A percentile compares a stretch with the other conserved stretches of the same genome.
phyloP scores from a whole-genome alignment of 176 grass and related monocot genomes.

The Cenchrus fungigraminus region DNA sequence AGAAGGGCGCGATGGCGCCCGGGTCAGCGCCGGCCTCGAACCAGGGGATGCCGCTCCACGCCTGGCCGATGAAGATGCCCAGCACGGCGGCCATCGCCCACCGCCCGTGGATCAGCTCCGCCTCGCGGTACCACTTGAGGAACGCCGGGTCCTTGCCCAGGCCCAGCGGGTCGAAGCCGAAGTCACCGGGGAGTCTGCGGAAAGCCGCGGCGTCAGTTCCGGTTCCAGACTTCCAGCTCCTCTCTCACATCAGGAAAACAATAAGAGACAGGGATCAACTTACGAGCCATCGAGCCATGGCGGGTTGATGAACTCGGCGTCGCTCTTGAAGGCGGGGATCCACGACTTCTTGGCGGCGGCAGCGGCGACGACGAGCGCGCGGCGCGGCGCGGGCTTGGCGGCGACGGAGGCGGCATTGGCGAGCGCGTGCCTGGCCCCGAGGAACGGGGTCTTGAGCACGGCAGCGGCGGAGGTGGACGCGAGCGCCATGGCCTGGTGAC shows the following conservation, averaged over 20 bases:
- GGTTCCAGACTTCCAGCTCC: too few species aligned
- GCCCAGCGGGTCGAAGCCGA: slow-evolving; percentile 89
- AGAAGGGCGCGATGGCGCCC: slow-evolving; percentile 87
- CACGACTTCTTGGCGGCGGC: slow-evolving; percentile 81
- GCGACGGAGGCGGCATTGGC: slow-evolving; percentile 53
- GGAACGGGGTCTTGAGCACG: slow-evolving; percentile 71
- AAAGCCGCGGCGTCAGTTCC: not conserved
- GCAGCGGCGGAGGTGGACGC: slow-evolving; percentile 85
- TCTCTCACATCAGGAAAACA: too few species aligned
- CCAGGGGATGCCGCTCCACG: slow-evolving; percentile 96
- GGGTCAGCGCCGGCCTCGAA: slow-evolving; percentile 94
- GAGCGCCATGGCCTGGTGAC: slow-evolving; percentile 53
- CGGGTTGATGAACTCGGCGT: slow-evolving; percentile 81
- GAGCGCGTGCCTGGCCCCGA: slow-evolving; percentile 59
- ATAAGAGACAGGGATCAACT: slow-evolving; percentile 21
- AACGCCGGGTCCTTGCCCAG: slow-evolving; percentile 95
- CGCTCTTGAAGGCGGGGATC: slow-evolving; percentile 82
- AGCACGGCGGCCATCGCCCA: slow-evolving; percentile 95
- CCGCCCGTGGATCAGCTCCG: slow-evolving; percentile 95
- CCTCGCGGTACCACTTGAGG: slow-evolving; percentile 99
- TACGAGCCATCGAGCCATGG: slow-evolving; percentile 96
- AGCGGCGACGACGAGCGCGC: slow-evolving; percentile 57
- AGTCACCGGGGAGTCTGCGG: slow-evolving; percentile 82
- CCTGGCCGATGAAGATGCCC: slow-evolving; percentile 94
- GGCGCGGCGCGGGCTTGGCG: slow-evolving; percentile 41